Conservation (phyloP, 2,329 filamentous ascomycete genomes). For the Aspergillus sp. region DNA sequence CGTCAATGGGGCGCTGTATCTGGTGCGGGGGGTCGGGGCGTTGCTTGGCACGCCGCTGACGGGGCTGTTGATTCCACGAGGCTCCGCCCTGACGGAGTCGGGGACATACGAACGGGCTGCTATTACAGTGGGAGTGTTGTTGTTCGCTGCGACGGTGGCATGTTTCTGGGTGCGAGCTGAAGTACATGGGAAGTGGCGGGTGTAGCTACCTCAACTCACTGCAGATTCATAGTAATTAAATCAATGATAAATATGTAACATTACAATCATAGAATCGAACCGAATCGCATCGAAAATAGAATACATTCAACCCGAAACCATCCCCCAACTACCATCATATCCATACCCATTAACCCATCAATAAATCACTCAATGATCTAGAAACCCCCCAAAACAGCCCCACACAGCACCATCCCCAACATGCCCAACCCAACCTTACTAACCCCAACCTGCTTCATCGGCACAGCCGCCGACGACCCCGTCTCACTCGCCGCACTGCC, state of each 20-base stretch:
- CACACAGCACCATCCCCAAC: neutral
- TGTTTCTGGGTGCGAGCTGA: constrained; percentile 4
- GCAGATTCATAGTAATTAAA: no score
- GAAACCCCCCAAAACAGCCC: neutral
- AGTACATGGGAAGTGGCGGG: neutral
- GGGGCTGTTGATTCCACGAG: constrained; percentile 27
- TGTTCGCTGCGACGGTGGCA: constrained; percentile 23
- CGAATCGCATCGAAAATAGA: neutral
- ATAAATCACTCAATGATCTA: neutral
- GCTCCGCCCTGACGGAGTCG: constrained; percentile 22
- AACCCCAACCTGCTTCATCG: neutral
- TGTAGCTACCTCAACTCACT: neutral
- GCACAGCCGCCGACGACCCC: neutral
- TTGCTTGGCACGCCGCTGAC: constrained; percentile 42
- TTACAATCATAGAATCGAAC: neutral
- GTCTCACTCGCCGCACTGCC: constrained; percentile 2
- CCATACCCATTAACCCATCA: neutral
- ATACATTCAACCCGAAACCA: neutral
- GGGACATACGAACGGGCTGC: constrained; percentile 27
- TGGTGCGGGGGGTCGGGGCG: constrained; percentile 41
- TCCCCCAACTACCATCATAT: neutral
- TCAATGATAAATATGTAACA: neutral
- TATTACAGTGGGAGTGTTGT: constrained; percentile 28
- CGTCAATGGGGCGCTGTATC: constrained; percentile 42
- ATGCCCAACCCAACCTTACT: neutral